Evolutionary conservation across 1,284 basidiomycete genomes (phyloP), one percentile per base, ranked within the genome.

Genomic region (Chondrostereum purpureum): DNA sequence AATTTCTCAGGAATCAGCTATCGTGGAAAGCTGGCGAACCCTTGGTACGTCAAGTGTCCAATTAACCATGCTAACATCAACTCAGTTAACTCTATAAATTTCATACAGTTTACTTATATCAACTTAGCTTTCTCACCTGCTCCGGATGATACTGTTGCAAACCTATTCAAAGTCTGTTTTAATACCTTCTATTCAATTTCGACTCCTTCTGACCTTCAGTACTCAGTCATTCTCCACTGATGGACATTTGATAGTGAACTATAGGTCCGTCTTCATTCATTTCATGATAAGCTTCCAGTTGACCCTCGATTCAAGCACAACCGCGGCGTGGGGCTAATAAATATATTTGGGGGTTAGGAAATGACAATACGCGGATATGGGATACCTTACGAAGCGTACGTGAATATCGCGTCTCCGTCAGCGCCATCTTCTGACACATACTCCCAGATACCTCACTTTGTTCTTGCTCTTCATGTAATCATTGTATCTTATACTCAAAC

Each of bases 81-180:
- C 23, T 38, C 20, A 38, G 17, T 49, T 39, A 3, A 40, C 20
- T n/a, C 13, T 16, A 19, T 11, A 24, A 3, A 12, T 14, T 14
- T 46, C 13, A 39, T 33, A 24, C 57, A 97, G 94, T 97, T 96
- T 67, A 90, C 93, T 4, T 99, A 98, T 63, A 97, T 99, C 72
- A 98, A 98, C 59, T 75, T 93, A n/a, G 91, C 95, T 0, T 98
- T 98, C 63, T 88, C 89, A 2, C 92, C 92, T 37, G 88, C 92
- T 1, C 92, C 91, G 0, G 92, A 96, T 61, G 92, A 95, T 59
- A 90, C 87, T 0, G 91, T 95, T 3, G 83, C 89, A 0, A 97
- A 94, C 60, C 68, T 92, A 39, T 92, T 77, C 74, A 91, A 91
- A 68, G 88, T 85, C 53, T 46, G 68, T 53, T 13, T 13, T 36